phyloP scores from a whole-genome alignment of 371 early-diverging fungal genomes.

The Mortierella sp. region DNA sequence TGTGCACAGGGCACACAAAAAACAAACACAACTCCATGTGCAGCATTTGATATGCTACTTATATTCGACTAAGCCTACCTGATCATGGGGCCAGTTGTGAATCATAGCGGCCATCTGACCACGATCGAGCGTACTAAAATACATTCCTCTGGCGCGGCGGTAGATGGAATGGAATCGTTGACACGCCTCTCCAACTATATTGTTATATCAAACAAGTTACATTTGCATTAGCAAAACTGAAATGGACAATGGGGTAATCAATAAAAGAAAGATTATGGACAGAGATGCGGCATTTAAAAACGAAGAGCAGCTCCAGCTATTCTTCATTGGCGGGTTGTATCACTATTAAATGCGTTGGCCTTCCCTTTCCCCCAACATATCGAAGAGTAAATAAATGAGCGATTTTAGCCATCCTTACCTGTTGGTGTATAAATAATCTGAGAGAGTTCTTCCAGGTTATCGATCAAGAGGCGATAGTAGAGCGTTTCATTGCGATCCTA shows the following conservation, averaged over 20 bases:
- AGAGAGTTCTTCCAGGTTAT: constrained; percentile 61
- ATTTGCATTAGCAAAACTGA: background rate
- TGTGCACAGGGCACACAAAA: constrained; percentile 50
- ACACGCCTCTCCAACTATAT: constrained; percentile 60
- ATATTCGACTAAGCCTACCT: constrained; percentile 18
- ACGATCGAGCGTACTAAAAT: constrained; percentile 70
- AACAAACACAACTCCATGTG: constrained; percentile 3
- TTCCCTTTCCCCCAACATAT: constrained; percentile 22
- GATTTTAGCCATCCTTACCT: constrained; percentile 32
- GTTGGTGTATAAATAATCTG: constrained; percentile 57
- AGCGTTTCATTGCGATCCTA: constrained; percentile 76
- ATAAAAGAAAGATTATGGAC: background rate
- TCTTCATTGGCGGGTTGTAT: background rate
- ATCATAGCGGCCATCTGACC: constrained; percentile 67
- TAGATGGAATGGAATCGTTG: constrained; percentile 72
- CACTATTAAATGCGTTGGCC: background rate
- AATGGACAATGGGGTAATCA: background rate
- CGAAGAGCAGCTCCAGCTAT: background rate
- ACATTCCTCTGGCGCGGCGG: constrained; percentile 75
- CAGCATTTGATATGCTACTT: background rate
- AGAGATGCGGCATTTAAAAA: constrained; percentile 14
- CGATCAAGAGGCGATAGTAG: constrained; percentile 73
- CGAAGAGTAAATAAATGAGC: constrained; percentile 2
- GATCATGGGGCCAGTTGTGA: constrained; percentile 56
- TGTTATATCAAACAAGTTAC: background rate